phyloP scores from a whole-genome alignment of 2,329 filamentous ascomycete genomes.

The Colletotrichum somersetense region DNA sequence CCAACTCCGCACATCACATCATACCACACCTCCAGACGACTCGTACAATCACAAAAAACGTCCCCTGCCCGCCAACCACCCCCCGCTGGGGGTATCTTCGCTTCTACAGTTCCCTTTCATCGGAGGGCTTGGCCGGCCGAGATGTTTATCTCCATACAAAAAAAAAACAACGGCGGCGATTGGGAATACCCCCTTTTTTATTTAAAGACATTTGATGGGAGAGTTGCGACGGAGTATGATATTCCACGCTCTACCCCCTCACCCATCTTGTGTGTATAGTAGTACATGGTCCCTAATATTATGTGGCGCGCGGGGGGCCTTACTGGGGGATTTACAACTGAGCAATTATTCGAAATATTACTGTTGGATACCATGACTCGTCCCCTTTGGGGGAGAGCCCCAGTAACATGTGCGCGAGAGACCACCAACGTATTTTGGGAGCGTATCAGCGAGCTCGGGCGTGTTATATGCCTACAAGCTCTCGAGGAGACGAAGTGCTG shows the following conservation, averaged over 20 bases:
- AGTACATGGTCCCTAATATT: constrained; percentile 39
- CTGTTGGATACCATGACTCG: constrained; percentile 5
- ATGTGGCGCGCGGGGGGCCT: constrained; percentile 11
- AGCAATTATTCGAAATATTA: neutral
- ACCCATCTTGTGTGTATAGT: constrained; percentile 41
- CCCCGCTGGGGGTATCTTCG: constrained; percentile 22
- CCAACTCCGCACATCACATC: constrained; percentile 1
- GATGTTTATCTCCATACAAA: neutral
- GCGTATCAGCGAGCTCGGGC: neutral
- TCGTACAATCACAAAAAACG: neutral
- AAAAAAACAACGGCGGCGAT: constrained; percentile 26
- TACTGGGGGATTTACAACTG: neutral
- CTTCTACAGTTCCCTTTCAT: constrained; percentile 16
- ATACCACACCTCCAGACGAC: neutral
- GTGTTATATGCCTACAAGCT: neutral
- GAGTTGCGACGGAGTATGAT: constrained; percentile 35
- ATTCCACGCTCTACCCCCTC: constrained; percentile 26
- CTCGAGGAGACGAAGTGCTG: neutral
- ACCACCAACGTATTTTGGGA: neutral
- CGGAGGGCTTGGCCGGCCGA: constrained; percentile 22
- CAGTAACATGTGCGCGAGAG: neutral
- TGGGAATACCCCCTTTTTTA: constrained; percentile 8
- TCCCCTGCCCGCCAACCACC: constrained; percentile 18
- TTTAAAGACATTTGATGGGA: constrained; percentile 38
- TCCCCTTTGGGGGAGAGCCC: neutral